These are phyloP conservation scores for Leishmania gerbilli DNA, from an alignment of 208 protist genomes.

Conservation along the genomic window DNA sequence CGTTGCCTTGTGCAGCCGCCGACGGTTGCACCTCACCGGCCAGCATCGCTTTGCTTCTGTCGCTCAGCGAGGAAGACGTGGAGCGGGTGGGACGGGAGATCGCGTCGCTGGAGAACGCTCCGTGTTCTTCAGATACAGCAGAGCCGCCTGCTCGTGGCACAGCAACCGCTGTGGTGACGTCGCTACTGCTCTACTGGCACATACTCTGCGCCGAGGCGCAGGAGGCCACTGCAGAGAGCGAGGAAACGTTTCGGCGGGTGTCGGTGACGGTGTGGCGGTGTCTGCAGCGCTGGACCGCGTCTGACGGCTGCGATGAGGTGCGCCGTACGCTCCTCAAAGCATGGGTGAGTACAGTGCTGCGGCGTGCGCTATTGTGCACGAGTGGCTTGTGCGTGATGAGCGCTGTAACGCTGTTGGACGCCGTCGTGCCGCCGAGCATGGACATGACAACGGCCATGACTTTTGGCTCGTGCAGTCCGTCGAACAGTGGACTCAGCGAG, in stretches of 20 bases:
- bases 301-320: neutral
- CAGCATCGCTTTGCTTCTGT: constrained; percentile 4
- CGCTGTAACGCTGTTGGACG: neutral
- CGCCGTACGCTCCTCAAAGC: neutral
- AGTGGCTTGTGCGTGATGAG: neutral
- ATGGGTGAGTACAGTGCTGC: constrained; percentile 24
- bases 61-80: neutral
- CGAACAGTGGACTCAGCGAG: constrained; percentile 6
- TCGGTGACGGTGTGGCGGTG: constrained; percentile 22
- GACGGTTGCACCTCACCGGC: neutral
- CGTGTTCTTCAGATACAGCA: neutral
- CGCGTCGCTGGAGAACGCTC: neutral
- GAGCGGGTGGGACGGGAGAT: constrained; percentile 4
- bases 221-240: neutral
- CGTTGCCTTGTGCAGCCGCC: neutral
- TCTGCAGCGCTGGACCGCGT: constrained; percentile 5
- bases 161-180: constrained; percentile 19
- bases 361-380: constrained; percentile 11
- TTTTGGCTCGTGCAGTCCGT: no score
- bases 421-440: neutral
- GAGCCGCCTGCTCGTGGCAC: neutral
- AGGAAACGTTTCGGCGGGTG: neutral
- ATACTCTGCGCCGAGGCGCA: constrained; percentile 8
- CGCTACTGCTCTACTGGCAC: constrained; percentile 32
- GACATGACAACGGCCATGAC: neutral